A percentile compares a stretch with the other conserved stretches of the same genome.
These are phyloP conservation scores for Hyphodiscus sp. DNA, from an alignment of 2,329 filamentous ascomycete genomes.

Conservation along the genomic window DNA sequence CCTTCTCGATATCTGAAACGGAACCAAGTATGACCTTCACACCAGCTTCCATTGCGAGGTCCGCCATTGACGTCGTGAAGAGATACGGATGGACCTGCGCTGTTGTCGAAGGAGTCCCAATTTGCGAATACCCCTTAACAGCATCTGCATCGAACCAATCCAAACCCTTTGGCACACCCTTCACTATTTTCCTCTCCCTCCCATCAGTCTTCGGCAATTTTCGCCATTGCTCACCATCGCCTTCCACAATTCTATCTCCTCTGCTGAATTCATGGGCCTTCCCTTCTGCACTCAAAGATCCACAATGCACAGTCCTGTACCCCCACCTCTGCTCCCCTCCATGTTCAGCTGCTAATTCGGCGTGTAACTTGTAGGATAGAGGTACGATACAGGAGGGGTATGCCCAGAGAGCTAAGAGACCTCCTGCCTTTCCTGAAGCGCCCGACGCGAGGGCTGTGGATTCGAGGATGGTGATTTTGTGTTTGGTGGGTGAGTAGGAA, in stretches of 20 bases:
- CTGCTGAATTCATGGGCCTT: slow-evolving; percentile 7
- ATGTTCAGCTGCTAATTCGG: slow-evolving; percentile 78
- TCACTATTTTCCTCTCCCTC: slow-evolving; percentile 41
- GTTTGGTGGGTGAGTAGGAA: slow-evolving; percentile 65
- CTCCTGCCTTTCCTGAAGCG: slow-evolving; percentile 91
- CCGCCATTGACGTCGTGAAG: slow-evolving; percentile 80
- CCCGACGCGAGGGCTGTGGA: slow-evolving; percentile 80
- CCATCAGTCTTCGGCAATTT: slow-evolving; percentile 55
- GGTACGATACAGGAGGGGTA: slow-evolving; percentile 81
- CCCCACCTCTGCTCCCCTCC: slow-evolving; percentile 76
- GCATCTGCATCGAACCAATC: slow-evolving; percentile 74
- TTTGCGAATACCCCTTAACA: slow-evolving; percentile 67
- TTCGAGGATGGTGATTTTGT: slow-evolving; percentile 82
- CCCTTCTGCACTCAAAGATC: slow-evolving; percentile 32
- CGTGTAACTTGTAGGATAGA: slow-evolving; percentile 77
- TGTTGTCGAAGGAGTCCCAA: slow-evolving; percentile 75
- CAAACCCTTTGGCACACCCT: slow-evolving; percentile 66
- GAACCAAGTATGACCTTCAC: slow-evolving; percentile 61
- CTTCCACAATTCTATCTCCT: slow-evolving; percentile 4
- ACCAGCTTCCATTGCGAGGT: slow-evolving; percentile 64
- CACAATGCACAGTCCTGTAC: slow-evolving; percentile 73
- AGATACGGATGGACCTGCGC: slow-evolving; percentile 90
- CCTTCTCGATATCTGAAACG: slow-evolving; percentile 61
- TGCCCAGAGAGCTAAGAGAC: slow-evolving; percentile 84
- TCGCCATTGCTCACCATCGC: slow-evolving; percentile 43